Evolutionary conservation across 2,329 filamentous ascomycete genomes (phyloP).

Genomic region (Colletotrichum somersetense): DNA sequence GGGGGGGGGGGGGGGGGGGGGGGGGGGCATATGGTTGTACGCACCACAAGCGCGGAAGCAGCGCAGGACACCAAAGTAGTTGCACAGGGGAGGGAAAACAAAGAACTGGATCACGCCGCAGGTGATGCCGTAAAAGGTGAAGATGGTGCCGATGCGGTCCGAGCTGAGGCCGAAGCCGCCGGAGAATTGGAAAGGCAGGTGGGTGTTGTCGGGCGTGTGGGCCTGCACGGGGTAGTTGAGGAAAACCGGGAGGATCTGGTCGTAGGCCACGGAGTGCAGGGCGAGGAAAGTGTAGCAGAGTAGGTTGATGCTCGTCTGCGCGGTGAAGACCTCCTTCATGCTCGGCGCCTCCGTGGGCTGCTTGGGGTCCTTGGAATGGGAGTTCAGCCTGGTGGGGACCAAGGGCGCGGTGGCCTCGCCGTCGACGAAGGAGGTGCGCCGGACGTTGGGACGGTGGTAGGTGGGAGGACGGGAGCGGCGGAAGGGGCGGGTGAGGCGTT

Average conservation of each 20-base stretch:
- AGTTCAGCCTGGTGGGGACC: slow-evolving; percentile 54
- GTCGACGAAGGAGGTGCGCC: slow-evolving; percentile 64
- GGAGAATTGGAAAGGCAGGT: slow-evolving; percentile 83
- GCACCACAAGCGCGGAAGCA: slow-evolving; percentile 76
- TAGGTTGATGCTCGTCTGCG: slow-evolving; percentile 81
- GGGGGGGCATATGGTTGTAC: slow-evolving; percentile 41
- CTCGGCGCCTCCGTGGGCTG: slow-evolving; percentile 45
- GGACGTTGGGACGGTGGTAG: slow-evolving; percentile 47
- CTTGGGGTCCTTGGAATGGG: slow-evolving; percentile 44
- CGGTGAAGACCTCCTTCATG: slow-evolving; percentile 76
- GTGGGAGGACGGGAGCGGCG: slow-evolving; percentile 45
- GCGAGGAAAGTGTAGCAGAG: slow-evolving; percentile 84
- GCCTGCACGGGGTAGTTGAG: slow-evolving; percentile 78
- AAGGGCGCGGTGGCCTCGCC: slow-evolving; percentile 70
- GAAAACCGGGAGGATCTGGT: slow-evolving; percentile 90
- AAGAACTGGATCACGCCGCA: slow-evolving; percentile 89
- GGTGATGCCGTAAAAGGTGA: slow-evolving; percentile 83
- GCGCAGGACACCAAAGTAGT: slow-evolving; percentile 77
- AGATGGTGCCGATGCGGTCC: slow-evolving; percentile 84
- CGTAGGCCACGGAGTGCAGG: slow-evolving; percentile 85
- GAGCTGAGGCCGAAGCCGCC: slow-evolving; percentile 83
- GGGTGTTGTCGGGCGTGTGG: slow-evolving; percentile 68
- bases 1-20: too few relatives aligned
- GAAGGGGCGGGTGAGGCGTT: slow-evolving; percentile 66
- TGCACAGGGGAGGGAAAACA: slow-evolving; percentile 82